Evolutionary conservation across 129 eudicot species (phyloP), one percentile per base, ranked within the genome.

Genomic region (Cynara cardunculus): DNA sequence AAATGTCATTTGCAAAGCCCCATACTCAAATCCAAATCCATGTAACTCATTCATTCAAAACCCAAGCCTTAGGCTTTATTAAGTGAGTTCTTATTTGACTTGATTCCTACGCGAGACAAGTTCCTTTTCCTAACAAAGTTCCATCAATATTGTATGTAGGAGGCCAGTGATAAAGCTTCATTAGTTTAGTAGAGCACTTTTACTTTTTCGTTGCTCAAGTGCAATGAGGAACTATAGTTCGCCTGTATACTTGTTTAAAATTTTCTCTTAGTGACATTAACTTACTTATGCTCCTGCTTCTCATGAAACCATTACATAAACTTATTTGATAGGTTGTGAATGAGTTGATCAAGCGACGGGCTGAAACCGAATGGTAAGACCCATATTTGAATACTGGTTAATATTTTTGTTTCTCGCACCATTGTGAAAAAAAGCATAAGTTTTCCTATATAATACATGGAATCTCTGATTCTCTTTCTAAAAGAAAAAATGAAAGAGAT

Each of bases 301-400:
- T 34, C 24, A 21, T 24, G 14, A 34, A 72, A 61, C n/a, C 18
- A 13, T 79, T 56, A 5, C 7, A 75, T 74, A 25, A 49, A 25
- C 27, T 0, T 39, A 16, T 64, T 61, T 72, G 79, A 78, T 90
- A 91, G 96, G 96, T 93, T 64, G 94, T 89, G 11, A 88, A 89
- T 27, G 98, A 93, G 84, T 83, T 93, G 82, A 81, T 93, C 80
- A 89, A 84, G 88, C 85, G 96, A 53, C 89, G 91, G 26, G 77
- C 82, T 71, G 96, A 91, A 62, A 80, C 88, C 62, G 92, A 91
- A 90, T 89, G 96, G 94, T 93, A 83, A 75, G 88, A 5, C n/a
- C 2, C 37, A 21, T 28, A 32, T 78, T 16, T 49, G 19, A 21
- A 73, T 70, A 13, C 2, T 84, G 72, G 74, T 28, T 59, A 24